Base-by-base conservation (phyloP, 306 rosid species). In the Nissolia schottii region DNA sequence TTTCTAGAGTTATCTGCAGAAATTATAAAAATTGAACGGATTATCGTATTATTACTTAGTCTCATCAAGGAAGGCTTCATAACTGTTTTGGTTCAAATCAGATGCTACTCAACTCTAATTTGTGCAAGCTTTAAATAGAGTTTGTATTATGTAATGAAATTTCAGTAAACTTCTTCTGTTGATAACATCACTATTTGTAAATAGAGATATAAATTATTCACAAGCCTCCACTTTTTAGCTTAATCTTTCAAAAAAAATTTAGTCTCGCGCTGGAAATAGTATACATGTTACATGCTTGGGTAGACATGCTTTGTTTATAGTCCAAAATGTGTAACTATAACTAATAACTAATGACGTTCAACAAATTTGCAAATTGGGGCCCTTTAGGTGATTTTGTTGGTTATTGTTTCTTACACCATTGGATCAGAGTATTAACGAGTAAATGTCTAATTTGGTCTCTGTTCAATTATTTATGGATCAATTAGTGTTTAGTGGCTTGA, bases 361-460 rank as follows among this genome's bases (percentile, higher is more conserved):
- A 76, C 61, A 32, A 32, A 51, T 80, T 51, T 88, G 82, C 90
- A 93, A 97, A 93, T 70, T 93, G 98, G 98, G 97, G 96, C 8
- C 81, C 90, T 65, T 84, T 87, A 70, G 96, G 89, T 50, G 98
- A 90, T 82, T 94, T 93, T 38, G 94, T 89, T 75, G 97, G 98
- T 45, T 93, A 88, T 79, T 93, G 98, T 80, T 90, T 93, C 87
- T 55, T 87, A 70, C 86, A 78, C 81, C 92, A n/a, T 75, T 60
- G 94, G 86, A 60, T 89, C 89, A 25, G 83, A 89, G 81, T 87
- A 90, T 81, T 85, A 85, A 77, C 93, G n/a, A n/a, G n/a, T n/a
- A n/a, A n/a, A n/a, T n/a, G n/a, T n/a, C n/a, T n/a, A n/a, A n/a
- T n/a, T n/a, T n/a, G n/a, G n/a, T n/a, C n/a, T n/a, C n/a, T n/a